Evolutionary conservation across 352 stramenopile species (phyloP).

Genomic region (Thraustotheca clavata): DNA sequence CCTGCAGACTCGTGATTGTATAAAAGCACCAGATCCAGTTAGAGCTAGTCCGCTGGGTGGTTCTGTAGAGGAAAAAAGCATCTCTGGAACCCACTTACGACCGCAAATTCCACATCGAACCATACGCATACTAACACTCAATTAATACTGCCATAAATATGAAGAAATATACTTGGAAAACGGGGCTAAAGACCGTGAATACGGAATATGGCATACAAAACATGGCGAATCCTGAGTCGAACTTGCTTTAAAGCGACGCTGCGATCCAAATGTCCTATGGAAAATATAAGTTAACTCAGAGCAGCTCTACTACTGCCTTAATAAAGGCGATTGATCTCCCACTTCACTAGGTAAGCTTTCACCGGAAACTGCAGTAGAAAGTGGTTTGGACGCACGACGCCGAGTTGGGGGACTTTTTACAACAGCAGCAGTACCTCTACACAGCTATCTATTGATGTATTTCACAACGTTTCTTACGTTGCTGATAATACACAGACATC

Average conservation of each 20-base stretch:
- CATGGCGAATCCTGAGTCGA: conserved; percentile 60
- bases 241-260: neutral
- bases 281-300: neutral
- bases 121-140: conserved; percentile 86
- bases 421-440: conserved; percentile 63
- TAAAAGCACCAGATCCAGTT: conserved; percentile 89
- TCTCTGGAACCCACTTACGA: conserved; percentile 97
- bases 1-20: conserved; percentile 94
- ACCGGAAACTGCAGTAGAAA: too few species aligned
- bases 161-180: conserved; percentile 85
- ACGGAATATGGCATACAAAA: conserved; percentile 95
- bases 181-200: conserved; percentile 90
- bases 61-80: conserved; percentile 87
- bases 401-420: conserved; percentile 49
- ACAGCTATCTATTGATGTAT: neutral
- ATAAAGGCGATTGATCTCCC: neutral
- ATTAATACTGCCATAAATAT: neutral
- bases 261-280: neutral
- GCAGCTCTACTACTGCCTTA: neutral
- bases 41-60: conserved; percentile 71
- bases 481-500: conserved; percentile 96
- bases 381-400: neutral
- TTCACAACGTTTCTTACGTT: conserved; percentile 70
- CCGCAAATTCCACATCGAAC: conserved; percentile 94
- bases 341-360: too few species aligned